Evolutionary conservation across 345 rosid species (phyloP), one percentile per base, ranked within the genome.

Genomic region (Eucalyptus regnans): DNA sequence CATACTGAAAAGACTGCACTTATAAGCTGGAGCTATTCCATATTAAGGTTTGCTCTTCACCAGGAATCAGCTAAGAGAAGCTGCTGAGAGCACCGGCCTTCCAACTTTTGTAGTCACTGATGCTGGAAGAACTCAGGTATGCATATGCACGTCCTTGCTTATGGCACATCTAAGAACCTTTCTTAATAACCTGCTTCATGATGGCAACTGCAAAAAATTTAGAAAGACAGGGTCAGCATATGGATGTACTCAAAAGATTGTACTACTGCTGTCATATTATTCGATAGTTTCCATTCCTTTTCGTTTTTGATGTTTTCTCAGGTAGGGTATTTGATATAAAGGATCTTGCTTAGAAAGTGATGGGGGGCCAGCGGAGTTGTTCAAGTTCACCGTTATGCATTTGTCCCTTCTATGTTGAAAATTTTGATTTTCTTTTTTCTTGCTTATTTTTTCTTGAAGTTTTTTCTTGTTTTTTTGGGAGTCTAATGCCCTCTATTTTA

Each of bases 61-160:
- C 23, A 96, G 98, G 98, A 94, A 94, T 89, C 94, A 91, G 90
- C 89, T 95, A 88, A 91, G 93, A 90, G 98, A 95, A 92, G 95
- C 96, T 56, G 98, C 98, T 90, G 97, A 95, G 90, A 92, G 88
- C 54, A 68, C 93, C n/a, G 96, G 98, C 89, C 97, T 96, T 89
- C 98, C 98, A 22, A 95, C 98, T 89, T 97, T 94, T 92, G 95
- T 94, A 89, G 98, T 96, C 51, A 95, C 98, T 86, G 98, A 97
- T 95, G 99, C 98, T 83, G 98, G 98, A 91, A 90, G 95, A 94
- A 97, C 99, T 84, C 94, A 97, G 97, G 99, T 94, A 90, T 31
- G 80, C 80, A 31, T 14, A 14, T 68, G 43, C 80, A 31, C 4
- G 80, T 68, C 18, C 80, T 68, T 68, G 80, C 80, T 68, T 68